Evolutionary conservation across 2,329 filamentous ascomycete species (phyloP).

Genomic region (Cordyceps militaris): DNA sequence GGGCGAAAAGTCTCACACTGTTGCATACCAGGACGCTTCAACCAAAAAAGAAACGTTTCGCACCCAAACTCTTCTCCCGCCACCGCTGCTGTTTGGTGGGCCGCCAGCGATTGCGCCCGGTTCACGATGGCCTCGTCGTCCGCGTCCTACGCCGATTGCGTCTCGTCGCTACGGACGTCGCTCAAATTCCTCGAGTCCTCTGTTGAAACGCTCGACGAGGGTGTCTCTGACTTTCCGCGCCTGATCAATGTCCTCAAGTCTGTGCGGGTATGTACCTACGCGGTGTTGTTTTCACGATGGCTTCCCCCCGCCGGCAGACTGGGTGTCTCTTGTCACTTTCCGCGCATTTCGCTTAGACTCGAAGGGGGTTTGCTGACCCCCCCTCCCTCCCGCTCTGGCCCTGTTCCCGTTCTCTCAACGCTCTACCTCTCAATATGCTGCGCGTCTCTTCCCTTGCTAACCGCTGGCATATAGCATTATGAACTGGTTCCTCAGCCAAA

Average conservation of each 20-base stretch:
- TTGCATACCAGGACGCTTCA: background rate
- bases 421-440: background rate
- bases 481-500: slow-evolving; percentile 84
- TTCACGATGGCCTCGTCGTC: slow-evolving; percentile 21
- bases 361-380: background rate
- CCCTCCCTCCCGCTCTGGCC: background rate
- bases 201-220: slow-evolving; percentile 47
- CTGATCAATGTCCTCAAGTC: slow-evolving; percentile 50
- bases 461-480: slow-evolving; percentile 60
- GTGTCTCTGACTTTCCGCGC: slow-evolving; percentile 52
- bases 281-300: slow-evolving; percentile 8
- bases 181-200: slow-evolving; percentile 55
- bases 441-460: background rate
- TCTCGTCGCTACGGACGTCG: slow-evolving; percentile 52
- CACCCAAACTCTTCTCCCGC: background rate
- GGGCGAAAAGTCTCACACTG: background rate
- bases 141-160: slow-evolving; percentile 48
- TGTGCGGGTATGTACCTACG: slow-evolving; percentile 40
- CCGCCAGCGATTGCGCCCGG: background rate
- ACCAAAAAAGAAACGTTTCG: background rate
- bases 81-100: slow-evolving; percentile 11
- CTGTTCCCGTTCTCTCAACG: background rate
- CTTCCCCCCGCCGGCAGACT: background rate
- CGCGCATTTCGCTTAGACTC: background rate
- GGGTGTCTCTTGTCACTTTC: background rate